Conservation (phyloP, 306 rosid species). For the Pyrus pyrifolia region DNA sequence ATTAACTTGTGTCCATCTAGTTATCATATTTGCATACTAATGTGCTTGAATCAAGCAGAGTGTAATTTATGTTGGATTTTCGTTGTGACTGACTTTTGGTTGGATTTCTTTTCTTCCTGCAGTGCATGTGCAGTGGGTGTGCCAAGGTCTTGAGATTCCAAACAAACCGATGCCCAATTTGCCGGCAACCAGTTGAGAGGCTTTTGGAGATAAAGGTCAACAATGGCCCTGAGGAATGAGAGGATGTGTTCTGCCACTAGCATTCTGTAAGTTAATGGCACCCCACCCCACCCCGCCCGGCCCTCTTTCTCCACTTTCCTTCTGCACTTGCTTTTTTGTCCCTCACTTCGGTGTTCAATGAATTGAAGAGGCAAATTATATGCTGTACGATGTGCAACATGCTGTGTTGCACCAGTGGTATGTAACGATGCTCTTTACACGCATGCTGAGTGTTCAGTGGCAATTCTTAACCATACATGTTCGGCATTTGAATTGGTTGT, state of each 20-base stretch:
- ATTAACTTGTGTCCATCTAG: background rate
- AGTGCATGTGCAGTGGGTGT: slow-evolving; percentile 95
- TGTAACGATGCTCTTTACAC: slow-evolving; percentile 26
- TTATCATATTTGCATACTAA: background rate
- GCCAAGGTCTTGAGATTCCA: slow-evolving; percentile 87
- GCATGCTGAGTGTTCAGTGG: slow-evolving; percentile 17
- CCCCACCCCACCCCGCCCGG: background rate
- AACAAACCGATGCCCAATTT: slow-evolving; percentile 89
- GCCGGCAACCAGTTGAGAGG: slow-evolving; percentile 97
- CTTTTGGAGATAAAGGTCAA: slow-evolving; percentile 87
- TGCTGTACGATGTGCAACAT: background rate
- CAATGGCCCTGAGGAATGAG: slow-evolving; percentile 53
- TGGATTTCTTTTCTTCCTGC: slow-evolving; percentile 27
- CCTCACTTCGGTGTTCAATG: background rate
- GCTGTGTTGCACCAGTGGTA: slow-evolving; percentile 30
- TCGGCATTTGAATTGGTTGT: background rate
- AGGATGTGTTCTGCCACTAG: slow-evolving; percentile 4
- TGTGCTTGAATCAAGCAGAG: background rate
- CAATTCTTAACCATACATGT: background rate
- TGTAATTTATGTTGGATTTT: background rate
- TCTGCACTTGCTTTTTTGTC: background rate
- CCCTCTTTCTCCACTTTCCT: background rate
- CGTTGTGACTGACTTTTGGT: slow-evolving; percentile 1
- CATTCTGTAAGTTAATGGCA: slow-evolving; percentile 6
- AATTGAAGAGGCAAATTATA: background rate